Conservation (phyloP, 139 green algal species). For the Chlamydomonas sphaeroides region DNA sequence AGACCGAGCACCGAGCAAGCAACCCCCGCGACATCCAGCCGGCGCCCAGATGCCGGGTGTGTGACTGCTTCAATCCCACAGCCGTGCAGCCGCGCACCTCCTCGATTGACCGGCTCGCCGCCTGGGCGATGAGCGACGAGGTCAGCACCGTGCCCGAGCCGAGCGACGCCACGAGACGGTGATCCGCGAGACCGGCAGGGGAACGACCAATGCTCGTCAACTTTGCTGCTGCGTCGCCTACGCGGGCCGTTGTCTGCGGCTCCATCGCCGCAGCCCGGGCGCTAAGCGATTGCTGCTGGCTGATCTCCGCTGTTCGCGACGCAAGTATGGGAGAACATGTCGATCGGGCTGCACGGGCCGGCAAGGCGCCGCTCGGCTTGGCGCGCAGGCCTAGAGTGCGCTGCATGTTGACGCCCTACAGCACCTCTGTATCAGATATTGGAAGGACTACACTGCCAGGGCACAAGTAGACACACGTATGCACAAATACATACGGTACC, state of each 20-base stretch:
- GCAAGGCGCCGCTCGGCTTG: not conserved
- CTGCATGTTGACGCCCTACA: not conserved
- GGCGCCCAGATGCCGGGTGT: too few species aligned
- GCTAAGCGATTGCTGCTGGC: not conserved
- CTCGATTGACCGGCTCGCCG: conserved; percentile 46
- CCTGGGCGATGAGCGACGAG: conserved; percentile 52
- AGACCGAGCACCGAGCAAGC: too few species aligned
- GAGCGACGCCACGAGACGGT: conserved; percentile 2
- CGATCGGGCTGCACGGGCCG: not conserved
- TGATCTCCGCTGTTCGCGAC: not conserved
- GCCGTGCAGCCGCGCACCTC: conserved; percentile 29
- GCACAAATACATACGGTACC: too few species aligned
- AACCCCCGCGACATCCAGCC: too few species aligned
- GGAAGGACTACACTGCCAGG: not conserved
- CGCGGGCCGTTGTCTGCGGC: not conserved
- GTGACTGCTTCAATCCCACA: too few species aligned
- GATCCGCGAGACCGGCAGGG: not conserved
- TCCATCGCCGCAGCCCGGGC: not conserved
- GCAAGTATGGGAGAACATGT: not conserved
- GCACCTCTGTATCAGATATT: not conserved
- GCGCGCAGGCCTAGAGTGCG: not conserved
- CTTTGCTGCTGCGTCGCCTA: not conserved
- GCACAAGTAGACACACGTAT: too few species aligned
- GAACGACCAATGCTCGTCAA: conserved; percentile 4
- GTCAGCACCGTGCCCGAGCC: conserved; percentile 34